A percentile compares a stretch with the other conserved stretches of the same genome.
These are phyloP conservation scores for Chlamydomonas reinhardtii DNA, from an alignment of 163 green algal species.

Conservation along the genomic window DNA sequence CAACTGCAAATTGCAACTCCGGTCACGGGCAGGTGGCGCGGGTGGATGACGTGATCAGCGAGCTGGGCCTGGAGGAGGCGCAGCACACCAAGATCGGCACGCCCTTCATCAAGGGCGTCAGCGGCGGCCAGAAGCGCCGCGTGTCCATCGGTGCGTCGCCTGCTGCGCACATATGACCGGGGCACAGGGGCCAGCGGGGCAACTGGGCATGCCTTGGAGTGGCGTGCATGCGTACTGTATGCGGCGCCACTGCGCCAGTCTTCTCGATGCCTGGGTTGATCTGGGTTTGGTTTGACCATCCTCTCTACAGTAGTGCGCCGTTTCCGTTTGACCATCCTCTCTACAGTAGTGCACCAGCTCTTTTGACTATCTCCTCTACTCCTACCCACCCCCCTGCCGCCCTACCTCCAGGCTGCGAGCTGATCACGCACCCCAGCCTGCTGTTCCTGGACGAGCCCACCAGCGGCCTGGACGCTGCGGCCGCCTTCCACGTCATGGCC, in stretches of 20 bases:
- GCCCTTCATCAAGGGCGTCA: conserved; percentile 71
- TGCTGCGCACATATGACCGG: too few species aligned
- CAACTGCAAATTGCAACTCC: too few species aligned
- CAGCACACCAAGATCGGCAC: conserved; percentile 64
- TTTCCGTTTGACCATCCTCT: too few species aligned
- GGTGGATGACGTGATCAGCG: conserved; percentile 58
- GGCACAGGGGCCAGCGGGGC: too few species aligned
- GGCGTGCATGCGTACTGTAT: too few species aligned
- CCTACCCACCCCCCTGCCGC: neutral
- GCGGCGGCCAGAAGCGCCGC: conserved; percentile 84
- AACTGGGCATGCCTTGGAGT: too few species aligned
- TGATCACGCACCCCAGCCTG: conserved; percentile 76
- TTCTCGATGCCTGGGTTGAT: too few species aligned
- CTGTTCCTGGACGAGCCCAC: conserved; percentile 85
- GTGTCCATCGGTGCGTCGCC: conserved; percentile 76
- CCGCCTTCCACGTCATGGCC: conserved; percentile 58
- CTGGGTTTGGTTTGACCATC: too few species aligned
- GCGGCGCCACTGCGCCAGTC: too few species aligned
- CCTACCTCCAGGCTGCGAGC: conserved; percentile 63
- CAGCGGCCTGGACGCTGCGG: conserved; percentile 70
- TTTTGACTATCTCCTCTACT: neutral
- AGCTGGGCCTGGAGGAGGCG: conserved; percentile 60
- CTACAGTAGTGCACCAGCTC: too few species aligned
- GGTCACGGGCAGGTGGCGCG: conserved; percentile 38
- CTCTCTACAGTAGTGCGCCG: too few species aligned